Evolutionary conservation across 495 filamentous ascomycete genomes (phyloP).

Genomic region (Barbatosphaeria neglecta): DNA sequence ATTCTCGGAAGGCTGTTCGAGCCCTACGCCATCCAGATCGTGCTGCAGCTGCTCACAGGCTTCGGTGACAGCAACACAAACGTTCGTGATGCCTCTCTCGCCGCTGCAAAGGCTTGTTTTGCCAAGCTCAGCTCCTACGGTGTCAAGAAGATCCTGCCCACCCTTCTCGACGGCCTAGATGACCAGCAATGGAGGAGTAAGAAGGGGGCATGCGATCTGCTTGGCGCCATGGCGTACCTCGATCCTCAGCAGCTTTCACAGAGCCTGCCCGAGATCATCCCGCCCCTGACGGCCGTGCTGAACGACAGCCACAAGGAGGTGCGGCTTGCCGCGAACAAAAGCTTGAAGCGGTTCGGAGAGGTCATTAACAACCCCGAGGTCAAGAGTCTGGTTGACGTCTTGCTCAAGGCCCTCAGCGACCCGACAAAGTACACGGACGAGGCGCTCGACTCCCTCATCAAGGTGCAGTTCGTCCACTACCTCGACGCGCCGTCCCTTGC

Average conservation of each 20-base stretch:
- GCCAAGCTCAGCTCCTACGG: constrained; percentile 86
- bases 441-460: constrained; percentile 86
- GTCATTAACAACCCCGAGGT: constrained; percentile 98
- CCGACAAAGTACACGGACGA: constrained; percentile 96
- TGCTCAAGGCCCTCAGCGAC: constrained; percentile 93
- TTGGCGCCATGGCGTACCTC: constrained; percentile 96
- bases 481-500: constrained; percentile 91
- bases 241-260: constrained; percentile 87
- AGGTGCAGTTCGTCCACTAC: constrained; percentile 91
- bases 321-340: constrained; percentile 78
- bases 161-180: constrained; percentile 81
- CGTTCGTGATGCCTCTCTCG: constrained; percentile 84
- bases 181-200: constrained; percentile 97
- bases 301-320: constrained; percentile 99
- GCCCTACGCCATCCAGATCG: constrained; percentile 90
- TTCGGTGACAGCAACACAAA: constrained; percentile 84
- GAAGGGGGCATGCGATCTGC: constrained; percentile 89
- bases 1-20: constrained; percentile 84
- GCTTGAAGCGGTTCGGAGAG: constrained; percentile 92
- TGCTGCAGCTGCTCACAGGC: constrained; percentile 76
- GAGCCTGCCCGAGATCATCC: constrained; percentile 91
- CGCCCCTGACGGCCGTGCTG: constrained; percentile 80
- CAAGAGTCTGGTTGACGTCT: constrained; percentile 74
- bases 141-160: constrained; percentile 87
- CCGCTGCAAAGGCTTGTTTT: constrained; percentile 90